Evolutionary conservation across 805 yeast genomes (phyloP), one percentile per base, ranked within the genome.

Genomic region (Candida stauntonica): DNA sequence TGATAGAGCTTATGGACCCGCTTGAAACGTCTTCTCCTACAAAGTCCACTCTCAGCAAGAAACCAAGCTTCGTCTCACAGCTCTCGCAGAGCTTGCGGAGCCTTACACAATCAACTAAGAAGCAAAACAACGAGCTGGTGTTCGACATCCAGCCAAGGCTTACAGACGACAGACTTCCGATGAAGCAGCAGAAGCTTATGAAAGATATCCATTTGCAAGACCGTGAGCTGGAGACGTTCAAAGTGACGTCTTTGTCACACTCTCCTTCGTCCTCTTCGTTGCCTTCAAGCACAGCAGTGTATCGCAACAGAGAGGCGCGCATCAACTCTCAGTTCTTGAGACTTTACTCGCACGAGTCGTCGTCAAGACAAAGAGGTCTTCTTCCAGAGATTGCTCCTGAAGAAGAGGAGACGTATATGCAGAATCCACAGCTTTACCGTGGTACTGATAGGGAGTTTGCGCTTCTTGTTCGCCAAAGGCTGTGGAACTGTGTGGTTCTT

Each of bases 401-500:
- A 31, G 56, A 64, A 26, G 69, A 67, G 37, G 47, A 45, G 18
- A 36, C 26, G 17, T 43, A 34, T 18, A 26, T 33, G 28, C n/a
- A 32, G 13, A 41, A 42, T 17, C 46, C 41, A 7, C 21, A 27
- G 2, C 17, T 20, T n/a, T 43, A 27, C 32, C 29, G 41, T 13
- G 44, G 41, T 7, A 45, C 45, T 17, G 56, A 59, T 24, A 64
- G 62, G 5, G 65, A 61, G 33, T 47, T 75, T 17, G 72, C 73
- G 1, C 52, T 63, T 7, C 39, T 64, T 14, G 64, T 75, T 4
- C 60, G 75, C 38, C 75, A 74, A 31, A 70, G 73, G 50, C 55
- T 77, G 32, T 76, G 80, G 80, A 62, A 65, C 26, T 66, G 63
- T 35, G 78, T 77, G 13, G 64, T 77, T 5, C 52, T 78, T 23